A percentile compares a stretch with the other conserved stretches of the same genome.
These are phyloP conservation scores for Pelargonium australe DNA, from an alignment of 441 rosid genomes.

Conservation along the genomic window DNA sequence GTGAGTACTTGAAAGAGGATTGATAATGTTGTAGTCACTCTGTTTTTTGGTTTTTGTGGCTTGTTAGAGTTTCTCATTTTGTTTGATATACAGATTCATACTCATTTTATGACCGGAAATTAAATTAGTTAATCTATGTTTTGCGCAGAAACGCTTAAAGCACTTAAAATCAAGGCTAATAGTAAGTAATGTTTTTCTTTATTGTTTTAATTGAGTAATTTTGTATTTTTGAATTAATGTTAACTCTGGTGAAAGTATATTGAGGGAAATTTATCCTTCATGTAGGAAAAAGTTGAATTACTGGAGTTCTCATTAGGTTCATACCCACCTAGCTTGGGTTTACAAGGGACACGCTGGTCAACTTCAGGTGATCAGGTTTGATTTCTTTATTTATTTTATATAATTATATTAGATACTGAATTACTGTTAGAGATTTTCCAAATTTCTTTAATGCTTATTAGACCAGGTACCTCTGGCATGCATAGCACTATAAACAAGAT, in stretches of 20 bases:
- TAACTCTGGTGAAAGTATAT: slow-evolving; percentile 14
- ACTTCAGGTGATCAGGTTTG: slow-evolving; percentile 78
- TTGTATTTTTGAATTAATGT: slow-evolving; percentile 8
- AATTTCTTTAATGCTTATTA: neutral
- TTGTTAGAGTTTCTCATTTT: neutral
- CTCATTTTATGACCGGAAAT: neutral
- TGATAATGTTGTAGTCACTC: neutral
- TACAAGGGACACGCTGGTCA: slow-evolving; percentile 76
- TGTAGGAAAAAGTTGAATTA: slow-evolving; percentile 73
- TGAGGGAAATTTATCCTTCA: slow-evolving; percentile 11
- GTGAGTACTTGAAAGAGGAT: neutral
- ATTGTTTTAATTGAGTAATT: slow-evolving; percentile 6
- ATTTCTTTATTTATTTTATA: slow-evolving; percentile 12
- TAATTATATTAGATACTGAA: no score
- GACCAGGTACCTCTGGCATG: no score
- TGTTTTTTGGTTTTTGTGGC: neutral
- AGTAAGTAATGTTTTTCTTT: slow-evolving; percentile 40
- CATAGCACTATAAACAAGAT: no score
- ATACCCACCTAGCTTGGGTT: slow-evolving; percentile 69
- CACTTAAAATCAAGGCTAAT: slow-evolving; percentile 63
- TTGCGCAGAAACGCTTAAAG: slow-evolving; percentile 74
- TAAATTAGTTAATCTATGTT: slow-evolving; percentile 16
- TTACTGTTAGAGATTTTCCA: no score
- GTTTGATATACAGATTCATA: slow-evolving; percentile 1
- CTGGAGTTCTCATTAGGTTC: slow-evolving; percentile 83